phyloP scores from a whole-genome alignment of 805 yeast species.

The Candida easanensis region DNA sequence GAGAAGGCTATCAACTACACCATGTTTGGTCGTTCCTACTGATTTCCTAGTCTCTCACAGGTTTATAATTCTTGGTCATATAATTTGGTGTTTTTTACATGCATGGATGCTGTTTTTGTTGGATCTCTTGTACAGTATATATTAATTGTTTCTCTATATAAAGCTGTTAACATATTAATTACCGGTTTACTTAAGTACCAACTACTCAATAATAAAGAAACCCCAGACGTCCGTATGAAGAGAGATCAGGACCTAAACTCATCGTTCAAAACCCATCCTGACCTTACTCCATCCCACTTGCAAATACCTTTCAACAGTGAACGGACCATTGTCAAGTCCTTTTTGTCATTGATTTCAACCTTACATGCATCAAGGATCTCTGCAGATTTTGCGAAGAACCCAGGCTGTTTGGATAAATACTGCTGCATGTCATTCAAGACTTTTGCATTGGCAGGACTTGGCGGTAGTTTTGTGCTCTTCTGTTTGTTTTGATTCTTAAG shows the following conservation, averaged over 20 bases:
- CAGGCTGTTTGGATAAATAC: slow-evolving; percentile 36
- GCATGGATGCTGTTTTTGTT: not conserved
- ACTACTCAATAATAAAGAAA: too few relatives aligned
- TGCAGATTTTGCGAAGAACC: slow-evolving; percentile 45
- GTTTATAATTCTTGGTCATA: not conserved
- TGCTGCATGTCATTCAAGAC: slow-evolving; percentile 37
- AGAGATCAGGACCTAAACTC: slow-evolving; percentile 37
- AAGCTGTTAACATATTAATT: too few relatives aligned
- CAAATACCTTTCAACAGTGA: slow-evolving; percentile 69
- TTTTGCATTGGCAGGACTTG: slow-evolving; percentile 16
- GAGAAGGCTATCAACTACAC: slow-evolving; percentile 76
- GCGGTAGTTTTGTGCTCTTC: not conserved
- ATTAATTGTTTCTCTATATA: too few relatives aligned
- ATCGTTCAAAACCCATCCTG: slow-evolving; percentile 64
- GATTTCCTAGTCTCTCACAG: slow-evolving; percentile 22
- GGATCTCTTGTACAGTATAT: slow-evolving; percentile 6
- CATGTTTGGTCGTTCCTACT: slow-evolving; percentile 97
- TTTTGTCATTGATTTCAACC: slow-evolving; percentile 41
- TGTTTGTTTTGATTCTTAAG: slow-evolving; percentile 39
- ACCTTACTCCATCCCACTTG: slow-evolving; percentile 53
- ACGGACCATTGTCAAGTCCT: slow-evolving; percentile 59
- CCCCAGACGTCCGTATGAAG: not conserved
- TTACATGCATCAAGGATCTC: slow-evolving; percentile 41
- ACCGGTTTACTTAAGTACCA: too few relatives aligned
- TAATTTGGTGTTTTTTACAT: not conserved